phyloP scores from a whole-genome alignment of 805 yeast genomes.

The Ogataea nitratoaversa region DNA sequence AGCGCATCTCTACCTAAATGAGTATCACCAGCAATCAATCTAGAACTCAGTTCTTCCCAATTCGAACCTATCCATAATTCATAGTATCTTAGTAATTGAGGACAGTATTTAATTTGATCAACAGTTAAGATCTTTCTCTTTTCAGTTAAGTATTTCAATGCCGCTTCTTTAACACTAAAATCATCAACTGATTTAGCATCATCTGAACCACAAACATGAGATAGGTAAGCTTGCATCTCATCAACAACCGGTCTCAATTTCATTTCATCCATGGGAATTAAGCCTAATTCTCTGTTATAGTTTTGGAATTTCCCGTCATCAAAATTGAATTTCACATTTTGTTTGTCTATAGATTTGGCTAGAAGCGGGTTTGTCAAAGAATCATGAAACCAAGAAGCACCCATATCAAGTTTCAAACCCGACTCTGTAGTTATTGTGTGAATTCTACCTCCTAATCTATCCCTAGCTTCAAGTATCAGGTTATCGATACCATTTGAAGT shows the following conservation, averaged over 20 bases:
- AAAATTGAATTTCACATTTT: conserved; percentile 27
- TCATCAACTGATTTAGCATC: conserved; percentile 39
- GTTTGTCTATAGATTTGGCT: conserved; percentile 35
- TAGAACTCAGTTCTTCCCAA: conserved; percentile 61
- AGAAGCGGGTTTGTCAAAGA: conserved; percentile 62
- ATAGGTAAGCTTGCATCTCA: conserved; percentile 27
- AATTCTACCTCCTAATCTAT: conserved; percentile 66
- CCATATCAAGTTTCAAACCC: conserved; percentile 54
- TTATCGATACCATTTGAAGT: conserved; percentile 33
- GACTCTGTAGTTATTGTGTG: conserved; percentile 34
- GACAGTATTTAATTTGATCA: conserved; percentile 46
- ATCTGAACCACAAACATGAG: conserved; percentile 10
- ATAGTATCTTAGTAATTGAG: conserved; percentile 45
- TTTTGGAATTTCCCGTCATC: conserved; percentile 27
- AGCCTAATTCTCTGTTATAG: conserved; percentile 20
- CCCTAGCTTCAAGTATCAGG: conserved; percentile 45
- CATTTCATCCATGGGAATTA: conserved; percentile 53
- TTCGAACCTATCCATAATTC: conserved; percentile 81
- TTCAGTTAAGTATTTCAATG: conserved; percentile 42
- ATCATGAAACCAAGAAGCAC: conserved; percentile 93
- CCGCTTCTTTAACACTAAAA: conserved; percentile 48
- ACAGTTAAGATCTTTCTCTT: conserved; percentile 43
- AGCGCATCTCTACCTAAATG: conserved; percentile 64
- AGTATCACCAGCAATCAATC: conserved; percentile 38
- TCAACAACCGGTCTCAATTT: conserved; percentile 34